Percentiles rank a stretch among this genome's conserved stretches.
Conservation (phyloP, 345 rosid genomes). For the Schrenkiella parvula region DNA sequence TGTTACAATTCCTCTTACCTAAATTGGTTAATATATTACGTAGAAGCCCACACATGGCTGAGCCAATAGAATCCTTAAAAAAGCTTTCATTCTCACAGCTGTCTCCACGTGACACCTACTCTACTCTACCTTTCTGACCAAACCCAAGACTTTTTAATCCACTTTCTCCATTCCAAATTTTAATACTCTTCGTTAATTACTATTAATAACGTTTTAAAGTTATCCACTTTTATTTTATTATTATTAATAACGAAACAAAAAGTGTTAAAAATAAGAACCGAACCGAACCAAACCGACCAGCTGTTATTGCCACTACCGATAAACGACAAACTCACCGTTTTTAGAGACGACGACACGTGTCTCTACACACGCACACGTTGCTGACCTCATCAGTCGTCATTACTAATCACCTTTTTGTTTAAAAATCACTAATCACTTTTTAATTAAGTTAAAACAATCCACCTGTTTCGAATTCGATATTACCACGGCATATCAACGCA, state of each 20-base stretch:
- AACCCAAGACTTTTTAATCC: slow-evolving; percentile 15
- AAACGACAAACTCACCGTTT: slow-evolving; percentile 27
- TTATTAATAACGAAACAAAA: no score
- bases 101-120: slow-evolving; percentile 18
- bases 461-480: not conserved
- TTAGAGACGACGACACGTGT: not conserved
- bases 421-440: not conserved
- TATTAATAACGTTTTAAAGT: no score
- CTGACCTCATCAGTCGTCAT: not conserved
- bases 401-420: not conserved
- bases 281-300: no score
- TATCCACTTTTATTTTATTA: no score
- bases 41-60: not conserved
- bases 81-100: slow-evolving; percentile 11
- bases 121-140: slow-evolving; percentile 10
- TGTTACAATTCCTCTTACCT: not conserved
- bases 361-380: not conserved
- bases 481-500: not conserved
- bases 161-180: not conserved
- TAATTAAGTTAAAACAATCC: not conserved
- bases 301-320: slow-evolving; percentile 17
- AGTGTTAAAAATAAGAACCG: not conserved
- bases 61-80: not conserved
- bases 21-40: not conserved
- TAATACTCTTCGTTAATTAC: not conserved